Percentiles rank a stretch among this genome's conserved stretches.
phyloP scores from a whole-genome alignment of 2,329 filamentous ascomycete species.

The Celoporthe dispersa region DNA sequence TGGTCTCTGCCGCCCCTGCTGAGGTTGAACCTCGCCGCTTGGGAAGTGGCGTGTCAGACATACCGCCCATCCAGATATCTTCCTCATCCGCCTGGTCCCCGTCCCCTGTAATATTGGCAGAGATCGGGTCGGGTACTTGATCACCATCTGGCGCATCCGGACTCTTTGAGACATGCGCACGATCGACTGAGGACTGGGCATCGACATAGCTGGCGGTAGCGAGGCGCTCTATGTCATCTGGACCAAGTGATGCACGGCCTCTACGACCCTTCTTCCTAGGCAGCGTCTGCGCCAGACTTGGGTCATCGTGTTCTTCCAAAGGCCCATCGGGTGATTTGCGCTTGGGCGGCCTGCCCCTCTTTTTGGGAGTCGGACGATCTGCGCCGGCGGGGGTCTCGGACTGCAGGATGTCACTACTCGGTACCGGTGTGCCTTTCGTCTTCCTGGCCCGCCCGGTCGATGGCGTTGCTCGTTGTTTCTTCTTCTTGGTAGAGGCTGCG shows the following conservation, averaged over 20 bases:
- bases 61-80: constrained; percentile 31
- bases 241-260: constrained; percentile 35
- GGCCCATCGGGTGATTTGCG: constrained; percentile 19
- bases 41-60: constrained; percentile 26
- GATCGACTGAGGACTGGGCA: neutral
- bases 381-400: constrained; percentile 17
- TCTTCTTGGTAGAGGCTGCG: constrained; percentile 48
- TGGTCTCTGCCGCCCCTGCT: constrained; percentile 10
- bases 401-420: constrained; percentile 25
- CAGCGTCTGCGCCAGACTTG: constrained; percentile 32
- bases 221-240: constrained; percentile 36
- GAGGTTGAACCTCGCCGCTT: neutral
- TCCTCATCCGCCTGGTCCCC: constrained; percentile 28
- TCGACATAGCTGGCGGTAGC: neutral
- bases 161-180: neutral
- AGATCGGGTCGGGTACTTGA: neutral
- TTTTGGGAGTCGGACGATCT: constrained; percentile 36
- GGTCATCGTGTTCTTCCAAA: constrained; percentile 35
- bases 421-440: constrained; percentile 14
- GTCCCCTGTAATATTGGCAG: neutral
- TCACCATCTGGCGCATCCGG: neutral
- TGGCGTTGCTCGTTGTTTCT: constrained; percentile 52
- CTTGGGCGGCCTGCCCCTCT: constrained; percentile 31
- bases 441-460: constrained; percentile 40
- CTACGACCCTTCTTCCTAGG: constrained; percentile 40